Evolutionary conservation across 2,329 filamentous ascomycete species (phyloP), one percentile per base, ranked within the genome.

Genomic region (Scedosporium minutisporum): DNA sequence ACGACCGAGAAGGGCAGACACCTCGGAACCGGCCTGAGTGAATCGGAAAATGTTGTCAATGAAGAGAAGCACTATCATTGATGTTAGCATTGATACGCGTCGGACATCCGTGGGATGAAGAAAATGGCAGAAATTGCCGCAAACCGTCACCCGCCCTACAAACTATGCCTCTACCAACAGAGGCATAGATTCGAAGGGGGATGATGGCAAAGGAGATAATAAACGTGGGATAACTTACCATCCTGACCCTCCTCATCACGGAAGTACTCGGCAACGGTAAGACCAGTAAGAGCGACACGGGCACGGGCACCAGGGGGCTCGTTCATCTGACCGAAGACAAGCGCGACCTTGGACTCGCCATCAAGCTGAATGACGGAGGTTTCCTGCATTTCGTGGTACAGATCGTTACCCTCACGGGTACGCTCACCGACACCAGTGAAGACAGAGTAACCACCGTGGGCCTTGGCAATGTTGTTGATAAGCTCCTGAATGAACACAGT

Each of bases 331-430:
- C 95, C 95, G 83, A 99, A 99, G 71, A 99, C 95, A 71, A 99
- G 84, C 68, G 95, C 91, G 84, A 97, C 95, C 89, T 99, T 99
- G 79, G 95, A 97, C 75, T 97, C 93, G 80, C 95, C 95, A 69
- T 99, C 95, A 70, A 99, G 91, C 81, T 99, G 88, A 81, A 99
- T 99, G 86, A 99, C 95, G 76, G 90, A 91, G 71, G 95, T 99
- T 84, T 99, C 93, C 86, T 97, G 95, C 95, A 99, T 99, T 87
- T 99, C 95, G 84, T 99, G 93, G 89, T 99, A 99, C 86, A 99
- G 81, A 88, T 99, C 95, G 88, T 99, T 99, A 87, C 95, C 95
- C 88, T 99, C 95, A 91, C 95, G 95, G 77, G 95, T 99, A 86
- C 95, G 93, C 89, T 99, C 95, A 79, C 95, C 95, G 82, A 99